These are phyloP conservation scores for Brachypodium distachyon DNA, from an alignment of 202 grass and related monocot genomes.

Conservation along the genomic window DNA sequence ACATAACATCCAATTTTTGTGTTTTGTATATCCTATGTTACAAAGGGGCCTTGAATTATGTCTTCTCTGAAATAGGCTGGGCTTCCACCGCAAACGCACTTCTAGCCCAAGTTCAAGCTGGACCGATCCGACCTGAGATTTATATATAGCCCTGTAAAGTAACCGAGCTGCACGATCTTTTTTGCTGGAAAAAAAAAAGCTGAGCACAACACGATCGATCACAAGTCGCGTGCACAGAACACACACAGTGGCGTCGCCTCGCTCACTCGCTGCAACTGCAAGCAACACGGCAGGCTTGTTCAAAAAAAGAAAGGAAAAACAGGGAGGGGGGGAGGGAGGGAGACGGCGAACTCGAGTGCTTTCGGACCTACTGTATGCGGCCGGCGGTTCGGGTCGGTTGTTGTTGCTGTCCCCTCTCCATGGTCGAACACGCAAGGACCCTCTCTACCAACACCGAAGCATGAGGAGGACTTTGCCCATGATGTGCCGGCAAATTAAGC, in stretches of 20 bases:
- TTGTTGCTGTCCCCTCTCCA: not conserved
- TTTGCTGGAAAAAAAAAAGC: no score
- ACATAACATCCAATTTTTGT: no score
- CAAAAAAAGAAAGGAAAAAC: no score
- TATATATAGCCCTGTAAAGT: not conserved
- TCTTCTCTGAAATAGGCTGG: no score
- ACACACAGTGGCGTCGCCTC: not conserved
- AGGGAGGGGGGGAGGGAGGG: not conserved
- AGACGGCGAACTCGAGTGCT: not conserved
- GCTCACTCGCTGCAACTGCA: not conserved
- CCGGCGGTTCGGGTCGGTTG: not conserved
- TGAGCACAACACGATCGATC: not conserved
- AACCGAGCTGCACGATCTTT: not conserved
- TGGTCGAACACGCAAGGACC: not conserved
- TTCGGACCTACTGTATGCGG: not conserved
- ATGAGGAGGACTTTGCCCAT: not conserved
- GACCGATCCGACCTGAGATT: not conserved
- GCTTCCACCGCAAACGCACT: not conserved
- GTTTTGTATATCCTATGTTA: no score
- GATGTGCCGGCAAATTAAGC: not conserved
- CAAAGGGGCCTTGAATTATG: no score
- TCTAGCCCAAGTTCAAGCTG: not conserved
- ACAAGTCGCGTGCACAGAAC: not conserved
- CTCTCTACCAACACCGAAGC: not conserved
- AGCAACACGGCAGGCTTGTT: not conserved